phyloP scores from a whole-genome alignment of 2,329 filamentous ascomycete species.

The Arthrobotrys sinensis region DNA sequence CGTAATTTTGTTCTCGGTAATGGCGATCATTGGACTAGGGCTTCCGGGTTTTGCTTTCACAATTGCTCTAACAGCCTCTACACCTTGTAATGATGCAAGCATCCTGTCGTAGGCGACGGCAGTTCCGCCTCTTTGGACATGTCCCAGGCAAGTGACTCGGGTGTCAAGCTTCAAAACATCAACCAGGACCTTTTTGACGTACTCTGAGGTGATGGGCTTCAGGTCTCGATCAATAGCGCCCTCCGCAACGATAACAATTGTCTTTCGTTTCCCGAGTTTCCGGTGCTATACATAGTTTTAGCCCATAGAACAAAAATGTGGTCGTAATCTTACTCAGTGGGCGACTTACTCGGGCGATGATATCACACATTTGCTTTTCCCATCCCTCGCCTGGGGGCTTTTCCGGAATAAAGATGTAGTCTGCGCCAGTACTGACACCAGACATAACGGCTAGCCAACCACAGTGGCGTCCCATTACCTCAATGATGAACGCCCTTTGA shows the following conservation, averaged over 20 bases:
- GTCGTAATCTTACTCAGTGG: too few species aligned
- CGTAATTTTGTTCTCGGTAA: conserved; percentile 97
- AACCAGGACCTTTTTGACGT: conserved; percentile 91
- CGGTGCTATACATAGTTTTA: conserved; percentile 76
- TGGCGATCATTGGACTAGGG: conserved; percentile 93
- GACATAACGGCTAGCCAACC: conserved; percentile 98
- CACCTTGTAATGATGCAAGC: conserved; percentile 91
- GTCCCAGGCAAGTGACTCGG: conserved; percentile 92
- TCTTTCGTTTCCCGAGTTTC: conserved; percentile 91
- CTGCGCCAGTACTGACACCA: conserved; percentile 92
- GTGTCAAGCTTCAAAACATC: conserved; percentile 86
- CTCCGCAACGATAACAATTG: conserved; percentile 97
- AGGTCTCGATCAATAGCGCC: conserved; percentile 89
- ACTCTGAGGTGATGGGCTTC: conserved; percentile 83
- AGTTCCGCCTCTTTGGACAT: conserved; percentile 95
- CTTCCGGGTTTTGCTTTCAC: conserved; percentile 90
- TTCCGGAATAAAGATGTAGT: conserved; percentile 97
- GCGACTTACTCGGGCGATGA: conserved; percentile 77
- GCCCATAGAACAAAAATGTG: conserved; percentile 63
- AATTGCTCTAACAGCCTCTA: conserved; percentile 92
- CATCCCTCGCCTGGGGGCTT: conserved; percentile 89
- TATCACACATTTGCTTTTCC: conserved; percentile 87
- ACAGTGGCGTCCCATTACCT: conserved; percentile 98
- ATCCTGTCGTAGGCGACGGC: conserved; percentile 96
- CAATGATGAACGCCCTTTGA: conserved; percentile 95